Evolutionary conservation across 495 filamentous ascomycete genomes (phyloP).

Genomic region (Aspergillus conjunctus): DNA sequence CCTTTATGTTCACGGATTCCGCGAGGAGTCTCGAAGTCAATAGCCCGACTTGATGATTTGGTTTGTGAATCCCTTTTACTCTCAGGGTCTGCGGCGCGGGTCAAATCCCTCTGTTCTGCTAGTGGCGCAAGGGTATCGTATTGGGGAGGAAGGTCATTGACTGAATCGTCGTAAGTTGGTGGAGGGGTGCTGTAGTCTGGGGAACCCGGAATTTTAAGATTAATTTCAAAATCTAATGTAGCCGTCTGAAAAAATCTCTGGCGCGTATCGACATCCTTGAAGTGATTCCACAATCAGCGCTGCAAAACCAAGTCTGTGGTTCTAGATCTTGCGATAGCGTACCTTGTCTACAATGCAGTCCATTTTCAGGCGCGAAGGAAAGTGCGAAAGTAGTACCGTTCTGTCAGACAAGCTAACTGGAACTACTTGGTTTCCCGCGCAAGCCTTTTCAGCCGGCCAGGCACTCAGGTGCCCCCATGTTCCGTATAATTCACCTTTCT

Average conservation of each 20-base stretch:
- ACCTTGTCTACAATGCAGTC: not conserved
- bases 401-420: not conserved
- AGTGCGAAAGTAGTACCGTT: not conserved
- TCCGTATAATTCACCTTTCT: not conserved
- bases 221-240: conserved; percentile 22
- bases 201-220: conserved; percentile 20
- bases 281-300: not conserved
- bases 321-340: not conserved
- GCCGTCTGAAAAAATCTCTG: conserved; percentile 6
- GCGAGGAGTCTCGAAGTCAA: conserved; percentile 55
- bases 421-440: not conserved
- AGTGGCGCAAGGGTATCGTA: conserved; percentile 38
- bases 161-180: conserved; percentile 48
- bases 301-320: not conserved
- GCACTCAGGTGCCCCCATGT: not conserved
- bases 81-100: conserved; percentile 19
- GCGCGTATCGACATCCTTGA: conserved; percentile 3
- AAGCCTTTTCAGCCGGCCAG: not conserved
- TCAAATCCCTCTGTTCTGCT: conserved; percentile 29
- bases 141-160: conserved; percentile 46
- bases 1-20: conserved; percentile 53
- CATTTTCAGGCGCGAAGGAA: not conserved
- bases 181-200: conserved; percentile 36
- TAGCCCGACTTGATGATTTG: conserved; percentile 41
- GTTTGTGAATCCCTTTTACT: conserved; percentile 37